These are phyloP conservation scores for Striga asiatica DNA, from an alignment of 257 asterid genomes.

Conservation along the genomic window DNA sequence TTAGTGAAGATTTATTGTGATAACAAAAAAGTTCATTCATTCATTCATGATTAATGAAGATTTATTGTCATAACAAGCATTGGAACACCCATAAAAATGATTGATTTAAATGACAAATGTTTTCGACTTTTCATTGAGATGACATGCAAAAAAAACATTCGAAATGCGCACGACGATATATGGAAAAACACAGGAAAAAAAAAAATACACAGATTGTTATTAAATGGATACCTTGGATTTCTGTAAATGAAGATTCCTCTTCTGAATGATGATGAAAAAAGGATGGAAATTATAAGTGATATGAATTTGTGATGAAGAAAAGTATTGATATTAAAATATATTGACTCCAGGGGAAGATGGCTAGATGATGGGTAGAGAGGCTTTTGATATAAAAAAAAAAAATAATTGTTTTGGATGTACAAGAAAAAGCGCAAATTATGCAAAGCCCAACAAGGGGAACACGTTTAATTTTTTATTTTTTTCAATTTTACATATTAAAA, in stretches of 20 bases:
- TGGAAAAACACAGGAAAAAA: background rate
- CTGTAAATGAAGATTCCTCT: constrained; percentile 19
- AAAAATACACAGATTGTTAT: background rate
- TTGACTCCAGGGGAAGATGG: constrained; percentile 4
- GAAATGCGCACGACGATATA: background rate
- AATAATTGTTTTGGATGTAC: background rate
- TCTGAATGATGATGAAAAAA: constrained; percentile 16
- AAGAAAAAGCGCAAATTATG: background rate
- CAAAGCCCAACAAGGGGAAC: background rate
- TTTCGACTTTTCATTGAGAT: too few relatives aligned
- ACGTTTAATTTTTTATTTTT: too few relatives aligned
- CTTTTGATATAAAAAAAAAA: background rate
- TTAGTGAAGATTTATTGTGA: too few relatives aligned
- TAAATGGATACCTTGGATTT: constrained; percentile 20
- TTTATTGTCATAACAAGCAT: too few relatives aligned
- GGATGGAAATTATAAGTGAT: constrained; percentile 12
- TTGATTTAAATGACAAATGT: too few relatives aligned
- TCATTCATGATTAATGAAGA: too few relatives aligned
- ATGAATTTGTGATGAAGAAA: background rate
- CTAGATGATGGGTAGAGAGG: background rate
- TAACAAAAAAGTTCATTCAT: too few relatives aligned
- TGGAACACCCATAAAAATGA: too few relatives aligned
- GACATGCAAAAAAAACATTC: too few relatives aligned
- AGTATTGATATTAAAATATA: background rate
- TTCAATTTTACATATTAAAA: too few relatives aligned